Base-by-base conservation (phyloP, 495 filamentous ascomycete genomes). In the Penicillium maclennaniae region DNA sequence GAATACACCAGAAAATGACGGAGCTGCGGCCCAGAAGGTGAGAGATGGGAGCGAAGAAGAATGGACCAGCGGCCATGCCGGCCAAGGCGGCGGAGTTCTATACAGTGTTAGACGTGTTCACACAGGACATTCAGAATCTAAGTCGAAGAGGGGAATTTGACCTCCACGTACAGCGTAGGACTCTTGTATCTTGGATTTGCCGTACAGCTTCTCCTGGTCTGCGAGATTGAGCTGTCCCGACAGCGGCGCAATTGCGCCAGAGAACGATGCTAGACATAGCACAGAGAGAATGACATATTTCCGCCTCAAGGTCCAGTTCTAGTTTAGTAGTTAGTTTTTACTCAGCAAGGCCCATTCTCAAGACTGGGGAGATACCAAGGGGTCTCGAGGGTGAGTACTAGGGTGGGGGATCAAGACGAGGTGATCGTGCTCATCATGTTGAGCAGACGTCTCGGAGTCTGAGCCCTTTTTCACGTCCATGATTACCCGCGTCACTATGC, bases 381-480 rank as follows among this genome's bases (percentile, higher is more conserved):
- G 78, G 48, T 81, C 78, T 17, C 70, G 69, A 9, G 73, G 68
- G 43, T 73, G 69, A 49, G 71, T 65, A 47, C 67, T 73, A 15
- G 78, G 77, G 48, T 73, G 69, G 5, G 78, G 78, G 39, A 79
- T 67, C 17, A 79, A 61, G 14, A 79, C 69, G 36, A 80, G 36
- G 5, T 66, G 60, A 10, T 37, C 49, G 26, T 53, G 38, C 3
- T 16, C 54, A 20, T 47, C 43, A 17, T 5, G 31, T 40, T 6
- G 17, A 12, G 47, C 27, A 37, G 43, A 37, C 25, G 44, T 42
- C 36, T 55, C 58, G 16, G 56, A 19, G 25, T 60, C 53, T n/a
- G 45, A 44, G 20, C 44, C 14, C 41, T 55, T 45, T 37, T 55
- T 60, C 19, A 20, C 36, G 27, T 55, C 53, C 49, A 60, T 55